phyloP scores from a whole-genome alignment of 352 stramenopile genomes.

The Blastocystis sp. region DNA sequence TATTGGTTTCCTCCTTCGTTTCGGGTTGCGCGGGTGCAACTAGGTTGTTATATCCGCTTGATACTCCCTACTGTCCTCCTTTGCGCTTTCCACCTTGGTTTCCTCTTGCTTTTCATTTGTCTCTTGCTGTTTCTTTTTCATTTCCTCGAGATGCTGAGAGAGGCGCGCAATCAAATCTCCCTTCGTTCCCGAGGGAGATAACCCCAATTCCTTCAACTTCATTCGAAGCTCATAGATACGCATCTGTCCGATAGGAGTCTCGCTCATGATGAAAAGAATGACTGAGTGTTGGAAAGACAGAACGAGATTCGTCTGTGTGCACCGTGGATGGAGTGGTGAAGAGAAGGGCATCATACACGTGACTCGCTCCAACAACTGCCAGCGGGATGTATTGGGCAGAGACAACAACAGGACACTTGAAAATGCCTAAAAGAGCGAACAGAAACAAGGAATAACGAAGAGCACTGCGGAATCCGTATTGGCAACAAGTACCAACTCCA shows the following conservation, averaged over 20 bases:
- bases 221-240: constrained; percentile 47
- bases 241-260: constrained; percentile 23
- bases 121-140: background rate
- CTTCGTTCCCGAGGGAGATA: constrained; percentile 50
- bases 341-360: background rate
- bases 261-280: constrained; percentile 21
- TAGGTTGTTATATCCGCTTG: background rate
- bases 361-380: background rate
- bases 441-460: background rate
- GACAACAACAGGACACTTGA: background rate
- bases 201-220: constrained; percentile 32
- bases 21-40: background rate
- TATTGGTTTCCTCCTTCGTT: too few species aligned
- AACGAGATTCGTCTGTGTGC: background rate
- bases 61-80: background rate
- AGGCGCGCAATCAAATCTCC: constrained; percentile 49
- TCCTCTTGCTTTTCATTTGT: background rate
- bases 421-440: background rate
- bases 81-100: background rate
- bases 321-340: background rate
- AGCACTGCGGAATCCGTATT: background rate
- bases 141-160: constrained; percentile 7
- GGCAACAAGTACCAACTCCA: background rate
- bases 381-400: background rate
- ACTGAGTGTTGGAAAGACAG: background rate